Percentiles rank a stretch among this genome's conserved stretches.
Conservation (phyloP, 768 basidiomycete genomes). For the Imleria badia region DNA sequence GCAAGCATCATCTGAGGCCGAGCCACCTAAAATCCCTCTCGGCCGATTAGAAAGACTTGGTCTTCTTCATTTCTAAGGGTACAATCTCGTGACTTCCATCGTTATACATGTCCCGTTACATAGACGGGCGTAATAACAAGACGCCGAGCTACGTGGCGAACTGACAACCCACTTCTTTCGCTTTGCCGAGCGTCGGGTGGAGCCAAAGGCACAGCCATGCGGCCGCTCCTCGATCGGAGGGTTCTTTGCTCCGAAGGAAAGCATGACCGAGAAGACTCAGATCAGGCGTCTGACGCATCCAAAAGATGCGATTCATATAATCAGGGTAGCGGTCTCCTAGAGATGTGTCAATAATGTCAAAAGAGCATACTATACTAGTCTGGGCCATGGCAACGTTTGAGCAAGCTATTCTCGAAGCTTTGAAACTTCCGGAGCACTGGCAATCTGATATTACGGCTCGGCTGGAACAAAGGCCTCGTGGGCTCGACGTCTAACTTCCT, state of each 20-base stretch:
- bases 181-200: conserved; percentile 12
- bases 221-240: conserved; percentile 6
- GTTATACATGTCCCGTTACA: not conserved
- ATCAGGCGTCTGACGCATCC: not conserved
- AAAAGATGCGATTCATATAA: conserved; percentile 7
- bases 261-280: not conserved
- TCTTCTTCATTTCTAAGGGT: not conserved
- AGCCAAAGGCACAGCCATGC: conserved; percentile 15
- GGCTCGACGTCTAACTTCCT: not conserved
- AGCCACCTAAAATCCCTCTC: conserved; percentile 6
- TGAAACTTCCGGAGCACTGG: not conserved
- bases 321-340: conserved; percentile 6
- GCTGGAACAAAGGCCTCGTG: conserved; percentile 3
- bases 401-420: not conserved
- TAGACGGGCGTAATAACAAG: not conserved
- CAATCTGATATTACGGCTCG: conserved; percentile 1
- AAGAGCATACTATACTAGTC: too few relatives aligned
- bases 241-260: conserved; percentile 6
- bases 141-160: not conserved
- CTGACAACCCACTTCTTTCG: not conserved
- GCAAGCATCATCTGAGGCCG: not conserved
- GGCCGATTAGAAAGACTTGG: not conserved
- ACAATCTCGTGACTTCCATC: not conserved
- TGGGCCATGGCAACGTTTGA: not conserved
- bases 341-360: not conserved